phyloP scores from a whole-genome alignment of 2,329 filamentous ascomycete species.

The Hortaea werneckii region DNA sequence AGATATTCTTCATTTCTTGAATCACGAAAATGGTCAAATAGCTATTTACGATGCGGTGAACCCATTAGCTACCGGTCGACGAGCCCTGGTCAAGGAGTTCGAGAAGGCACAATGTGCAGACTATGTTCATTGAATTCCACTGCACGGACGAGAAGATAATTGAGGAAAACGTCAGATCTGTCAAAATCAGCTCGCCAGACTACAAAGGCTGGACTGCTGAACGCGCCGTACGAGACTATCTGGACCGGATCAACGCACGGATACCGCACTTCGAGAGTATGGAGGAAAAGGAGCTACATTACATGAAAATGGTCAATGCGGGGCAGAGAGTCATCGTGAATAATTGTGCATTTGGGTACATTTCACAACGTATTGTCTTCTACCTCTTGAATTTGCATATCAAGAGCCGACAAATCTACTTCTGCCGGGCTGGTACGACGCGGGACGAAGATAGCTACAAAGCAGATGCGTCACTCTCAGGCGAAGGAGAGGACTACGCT shows the following conservation, averaged over 20 bases:
- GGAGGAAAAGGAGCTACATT: slow-evolving; percentile 87
- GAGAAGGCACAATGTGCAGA: slow-evolving; percentile 93
- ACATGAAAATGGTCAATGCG: slow-evolving; percentile 99
- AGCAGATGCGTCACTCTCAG: slow-evolving; percentile 73
- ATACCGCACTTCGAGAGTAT: slow-evolving; percentile 97
- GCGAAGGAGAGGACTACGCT: slow-evolving; percentile 70
- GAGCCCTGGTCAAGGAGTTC: slow-evolving; percentile 86
- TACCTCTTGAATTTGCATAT: slow-evolving; percentile 97
- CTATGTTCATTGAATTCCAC: slow-evolving; percentile 90
- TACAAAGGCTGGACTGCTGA: slow-evolving; percentile 87
- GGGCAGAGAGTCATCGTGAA: slow-evolving; percentile 90
- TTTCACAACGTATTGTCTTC: slow-evolving; percentile 95
- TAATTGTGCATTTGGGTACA: slow-evolving; percentile 91
- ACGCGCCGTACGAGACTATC: slow-evolving; percentile 84
- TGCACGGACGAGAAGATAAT: slow-evolving; percentile 91
- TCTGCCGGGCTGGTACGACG: slow-evolving; percentile 76
- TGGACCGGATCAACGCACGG: slow-evolving; percentile 78
- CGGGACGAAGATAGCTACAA: slow-evolving; percentile 88
- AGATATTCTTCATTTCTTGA: slow-evolving; percentile 92
- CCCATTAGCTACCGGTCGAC: slow-evolving; percentile 69
- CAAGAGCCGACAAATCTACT: slow-evolving; percentile 88
- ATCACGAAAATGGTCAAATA: slow-evolving; percentile 95
- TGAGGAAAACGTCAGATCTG: slow-evolving; percentile 89
- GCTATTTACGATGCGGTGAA: slow-evolving; percentile 99
- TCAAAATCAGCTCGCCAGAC: slow-evolving; percentile 97